Evolutionary conservation across 805 yeast species (phyloP).

Genomic region (Cyberlindnera veronae): DNA sequence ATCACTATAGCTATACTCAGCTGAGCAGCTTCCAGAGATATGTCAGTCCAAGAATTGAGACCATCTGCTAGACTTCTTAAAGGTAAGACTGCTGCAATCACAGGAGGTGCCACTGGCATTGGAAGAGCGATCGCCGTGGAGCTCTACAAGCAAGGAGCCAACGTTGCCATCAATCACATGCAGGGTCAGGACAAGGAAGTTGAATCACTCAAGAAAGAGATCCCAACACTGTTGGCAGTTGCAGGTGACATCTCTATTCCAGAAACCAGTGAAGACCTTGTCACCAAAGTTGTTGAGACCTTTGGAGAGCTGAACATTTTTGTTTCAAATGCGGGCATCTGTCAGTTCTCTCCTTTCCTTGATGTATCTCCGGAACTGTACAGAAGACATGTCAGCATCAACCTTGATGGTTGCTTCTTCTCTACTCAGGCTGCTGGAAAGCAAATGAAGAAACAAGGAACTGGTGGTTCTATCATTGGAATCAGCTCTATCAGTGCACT

Average conservation of each 20-base stretch:
- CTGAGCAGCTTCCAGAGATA: background rate
- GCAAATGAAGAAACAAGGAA: conserved; percentile 42
- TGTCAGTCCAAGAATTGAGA: background rate
- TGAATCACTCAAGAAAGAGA: conserved; percentile 18
- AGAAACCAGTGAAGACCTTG: conserved; percentile 33
- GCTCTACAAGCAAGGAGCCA: conserved; percentile 41
- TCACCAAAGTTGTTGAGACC: conserved; percentile 30
- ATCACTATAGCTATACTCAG: too few species aligned
- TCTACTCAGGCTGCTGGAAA: conserved; percentile 46
- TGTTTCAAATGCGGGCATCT: conserved; percentile 47
- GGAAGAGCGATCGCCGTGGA: conserved; percentile 43
- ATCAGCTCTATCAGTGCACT: conserved; percentile 40
- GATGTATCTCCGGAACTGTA: conserved; percentile 38
- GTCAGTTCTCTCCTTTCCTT: conserved; percentile 38
- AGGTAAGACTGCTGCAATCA: conserved; percentile 38
- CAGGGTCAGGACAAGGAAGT: conserved; percentile 18
- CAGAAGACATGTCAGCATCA: conserved; percentile 35
- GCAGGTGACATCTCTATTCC: conserved; percentile 44
- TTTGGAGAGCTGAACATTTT: conserved; percentile 40
- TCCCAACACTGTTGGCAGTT: conserved; percentile 31
- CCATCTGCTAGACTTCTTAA: conserved; percentile 18
- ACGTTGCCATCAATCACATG: conserved; percentile 36
- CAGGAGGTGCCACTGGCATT: conserved; percentile 46
- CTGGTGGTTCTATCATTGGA: conserved; percentile 46
- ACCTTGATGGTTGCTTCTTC: conserved; percentile 42